phyloP scores from a whole-genome alignment of 2,329 filamentous ascomycete genomes.

The Colletotrichum tropicale region DNA sequence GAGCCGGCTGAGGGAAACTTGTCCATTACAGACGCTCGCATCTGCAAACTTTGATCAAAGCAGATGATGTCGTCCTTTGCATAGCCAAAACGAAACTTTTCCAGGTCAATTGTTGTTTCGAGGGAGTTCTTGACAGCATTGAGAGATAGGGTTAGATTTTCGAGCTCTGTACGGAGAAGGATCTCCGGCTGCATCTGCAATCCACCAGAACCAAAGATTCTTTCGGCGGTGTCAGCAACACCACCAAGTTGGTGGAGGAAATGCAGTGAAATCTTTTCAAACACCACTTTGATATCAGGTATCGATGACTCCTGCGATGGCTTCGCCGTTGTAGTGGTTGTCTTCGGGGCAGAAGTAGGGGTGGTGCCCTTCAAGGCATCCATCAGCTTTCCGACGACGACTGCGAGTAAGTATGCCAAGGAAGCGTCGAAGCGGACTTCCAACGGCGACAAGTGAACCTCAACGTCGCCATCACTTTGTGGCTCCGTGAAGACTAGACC shows the following conservation, averaged over 20 bases:
- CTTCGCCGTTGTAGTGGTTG: neutral
- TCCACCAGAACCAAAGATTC: slow-evolving; percentile 43
- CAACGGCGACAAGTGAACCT: slow-evolving; percentile 57
- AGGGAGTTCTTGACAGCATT: slow-evolving; percentile 29
- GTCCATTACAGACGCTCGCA: slow-evolving; percentile 64
- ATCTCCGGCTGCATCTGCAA: slow-evolving; percentile 51
- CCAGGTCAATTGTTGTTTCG: slow-evolving; percentile 49
- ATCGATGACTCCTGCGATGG: slow-evolving; percentile 19
- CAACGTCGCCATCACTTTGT: slow-evolving; percentile 40
- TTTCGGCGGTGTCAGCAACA: slow-evolving; percentile 54
- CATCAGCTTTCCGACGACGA: slow-evolving; percentile 54
- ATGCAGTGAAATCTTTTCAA: slow-evolving; percentile 56
- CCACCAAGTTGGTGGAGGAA: slow-evolving; percentile 61
- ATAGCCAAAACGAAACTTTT: slow-evolving; percentile 68
- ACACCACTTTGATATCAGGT: slow-evolving; percentile 47
- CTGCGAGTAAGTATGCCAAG: slow-evolving; percentile 58
- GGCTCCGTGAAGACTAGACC: slow-evolving; percentile 11
- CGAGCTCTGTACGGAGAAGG: slow-evolving; percentile 55
- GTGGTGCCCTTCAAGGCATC: slow-evolving; percentile 42
- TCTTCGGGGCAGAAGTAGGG: slow-evolving; percentile 15
- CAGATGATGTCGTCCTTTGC: slow-evolving; percentile 66
- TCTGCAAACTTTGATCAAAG: slow-evolving; percentile 62
- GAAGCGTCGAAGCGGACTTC: slow-evolving; percentile 61
- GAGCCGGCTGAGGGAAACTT: slow-evolving; percentile 61
- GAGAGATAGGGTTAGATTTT: slow-evolving; percentile 43